A percentile compares a stretch with the other conserved stretches of the same genome.
These are phyloP conservation scores for Colletotrichum noveboracense DNA, from an alignment of 2,329 filamentous ascomycete species.

Conservation along the genomic window DNA sequence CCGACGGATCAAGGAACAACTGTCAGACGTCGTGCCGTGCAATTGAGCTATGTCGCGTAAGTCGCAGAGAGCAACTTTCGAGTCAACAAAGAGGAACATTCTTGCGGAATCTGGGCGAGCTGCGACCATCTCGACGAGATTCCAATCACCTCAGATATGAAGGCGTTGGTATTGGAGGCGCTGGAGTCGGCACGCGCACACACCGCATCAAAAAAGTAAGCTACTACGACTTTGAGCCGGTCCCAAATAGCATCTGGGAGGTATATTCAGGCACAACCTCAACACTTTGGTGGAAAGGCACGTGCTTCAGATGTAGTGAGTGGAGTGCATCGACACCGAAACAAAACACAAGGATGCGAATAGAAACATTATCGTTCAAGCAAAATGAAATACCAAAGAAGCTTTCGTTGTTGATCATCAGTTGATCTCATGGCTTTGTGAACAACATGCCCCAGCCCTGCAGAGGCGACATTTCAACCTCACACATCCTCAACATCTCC, in stretches of 20 bases:
- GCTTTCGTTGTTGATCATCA: not conserved
- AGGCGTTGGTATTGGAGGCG: not conserved
- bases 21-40: not conserved
- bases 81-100: not conserved
- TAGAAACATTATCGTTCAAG: not conserved
- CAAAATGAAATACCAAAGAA: not conserved
- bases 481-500: slow-evolving; percentile 40
- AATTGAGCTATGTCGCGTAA: not conserved
- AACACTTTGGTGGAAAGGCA: not conserved
- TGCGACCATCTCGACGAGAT: not conserved
- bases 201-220: not conserved
- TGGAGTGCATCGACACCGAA: not conserved
- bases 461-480: slow-evolving; percentile 31
- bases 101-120: not conserved
- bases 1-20: not conserved
- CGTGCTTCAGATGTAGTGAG: not conserved
- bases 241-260: not conserved
- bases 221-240: not conserved
- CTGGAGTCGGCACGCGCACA: not conserved
- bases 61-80: not conserved
- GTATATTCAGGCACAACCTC: not conserved
- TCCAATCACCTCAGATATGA: not conserved
- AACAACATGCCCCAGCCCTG: slow-evolving; percentile 41
- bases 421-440: not conserved
- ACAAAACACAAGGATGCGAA: not conserved